These are phyloP conservation scores for Aristolochia fimbriata DNA, from an alignment of 164 flowering plant species.

Conservation along the genomic window DNA sequence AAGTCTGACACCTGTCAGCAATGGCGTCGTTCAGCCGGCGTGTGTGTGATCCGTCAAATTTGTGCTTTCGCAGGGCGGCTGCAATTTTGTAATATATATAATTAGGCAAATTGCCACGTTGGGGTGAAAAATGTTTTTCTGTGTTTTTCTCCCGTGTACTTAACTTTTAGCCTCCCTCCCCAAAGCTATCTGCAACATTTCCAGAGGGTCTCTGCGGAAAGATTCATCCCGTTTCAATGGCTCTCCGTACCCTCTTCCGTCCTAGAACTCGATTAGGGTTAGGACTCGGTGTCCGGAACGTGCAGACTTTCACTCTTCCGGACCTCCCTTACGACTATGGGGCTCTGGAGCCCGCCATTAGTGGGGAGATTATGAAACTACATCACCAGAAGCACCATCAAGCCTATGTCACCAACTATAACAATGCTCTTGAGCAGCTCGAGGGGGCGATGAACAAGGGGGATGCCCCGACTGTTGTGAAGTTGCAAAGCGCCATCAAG, in stretches of 20 bases:
- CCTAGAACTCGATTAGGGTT: background rate
- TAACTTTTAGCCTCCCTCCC: too few species aligned
- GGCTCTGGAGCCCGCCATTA: slow-evolving; percentile 85
- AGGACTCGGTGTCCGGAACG: slow-evolving; percentile 14
- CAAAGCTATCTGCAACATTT: too few species aligned
- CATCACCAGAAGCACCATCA: slow-evolving; percentile 98
- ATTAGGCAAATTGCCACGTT: too few species aligned
- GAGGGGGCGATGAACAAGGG: slow-evolving; percentile 50
- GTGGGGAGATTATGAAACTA: slow-evolving; percentile 85
- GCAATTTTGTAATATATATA: too few species aligned
- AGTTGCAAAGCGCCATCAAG: slow-evolving; percentile 81
- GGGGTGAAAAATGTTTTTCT: too few species aligned
- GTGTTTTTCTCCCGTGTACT: too few species aligned
- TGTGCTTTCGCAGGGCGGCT: too few species aligned
- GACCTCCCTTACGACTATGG: slow-evolving; percentile 90
- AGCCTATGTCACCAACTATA: slow-evolving; percentile 78
- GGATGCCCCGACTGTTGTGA: slow-evolving; percentile 52
- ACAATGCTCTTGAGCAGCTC: slow-evolving; percentile 87
- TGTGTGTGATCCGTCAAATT: too few species aligned
- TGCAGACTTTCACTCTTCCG: slow-evolving; percentile 70
- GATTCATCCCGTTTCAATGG: background rate
- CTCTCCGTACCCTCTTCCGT: background rate
- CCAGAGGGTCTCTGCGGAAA: too few species aligned
- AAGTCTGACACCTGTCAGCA: too few species aligned
- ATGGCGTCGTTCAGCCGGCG: too few species aligned